These are phyloP conservation scores for Acanthamoeba triangularis DNA, from an alignment of 208 protist species.

Conservation along the genomic window DNA sequence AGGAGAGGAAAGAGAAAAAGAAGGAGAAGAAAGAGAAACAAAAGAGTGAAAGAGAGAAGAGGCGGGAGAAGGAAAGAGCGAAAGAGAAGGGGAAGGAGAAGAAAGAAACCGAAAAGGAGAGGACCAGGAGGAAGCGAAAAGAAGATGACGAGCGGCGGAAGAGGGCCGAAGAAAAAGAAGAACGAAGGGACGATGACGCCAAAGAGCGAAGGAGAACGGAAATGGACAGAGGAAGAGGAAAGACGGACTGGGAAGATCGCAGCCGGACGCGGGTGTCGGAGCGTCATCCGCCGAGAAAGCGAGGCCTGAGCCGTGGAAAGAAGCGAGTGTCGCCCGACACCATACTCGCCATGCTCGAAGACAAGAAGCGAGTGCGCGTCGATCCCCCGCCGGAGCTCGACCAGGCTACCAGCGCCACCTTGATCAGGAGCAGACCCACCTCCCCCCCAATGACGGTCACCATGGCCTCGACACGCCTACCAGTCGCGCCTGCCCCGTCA, in stretches of 20 bases:
- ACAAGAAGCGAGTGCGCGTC: neutral
- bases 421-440: too few species aligned
- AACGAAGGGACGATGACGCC: neutral
- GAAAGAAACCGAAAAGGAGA: neutral
- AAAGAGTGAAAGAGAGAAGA: neutral
- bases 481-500: too few species aligned
- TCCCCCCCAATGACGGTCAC: too few species aligned
- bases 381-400: neutral
- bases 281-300: neutral
- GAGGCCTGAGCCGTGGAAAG: neutral
- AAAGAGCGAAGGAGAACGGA: neutral
- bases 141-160: neutral
- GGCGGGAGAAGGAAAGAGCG: neutral
- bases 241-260: neutral
- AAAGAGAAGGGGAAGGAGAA: constrained; percentile 28
- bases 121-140: neutral
- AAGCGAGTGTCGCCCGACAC: constrained; percentile 17
- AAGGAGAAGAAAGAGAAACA: constrained; percentile 36
- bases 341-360: neutral
- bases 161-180: neutral
- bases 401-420: too few species aligned
- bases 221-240: neutral
- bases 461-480: too few species aligned
- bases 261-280: neutral
- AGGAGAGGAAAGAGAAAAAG: neutral